These are phyloP conservation scores for Glycine latifolia DNA, from an alignment of 306 rosid genomes.

Conservation along the genomic window DNA sequence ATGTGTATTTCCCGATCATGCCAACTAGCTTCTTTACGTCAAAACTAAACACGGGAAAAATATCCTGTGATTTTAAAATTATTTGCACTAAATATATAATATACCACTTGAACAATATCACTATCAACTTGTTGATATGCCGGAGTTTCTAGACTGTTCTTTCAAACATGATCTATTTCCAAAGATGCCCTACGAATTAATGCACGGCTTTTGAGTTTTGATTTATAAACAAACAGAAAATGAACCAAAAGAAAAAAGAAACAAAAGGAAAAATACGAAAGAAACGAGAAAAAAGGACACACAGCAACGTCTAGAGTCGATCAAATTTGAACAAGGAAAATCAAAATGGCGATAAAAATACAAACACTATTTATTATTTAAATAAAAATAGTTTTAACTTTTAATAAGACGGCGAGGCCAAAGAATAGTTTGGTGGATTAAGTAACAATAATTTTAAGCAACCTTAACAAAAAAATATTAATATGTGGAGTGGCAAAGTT, in stretches of 20 bases:
- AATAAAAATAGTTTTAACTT: not conserved
- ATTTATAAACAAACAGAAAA: not conserved
- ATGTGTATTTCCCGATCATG: constrained; percentile 33
- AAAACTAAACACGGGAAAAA: constrained; percentile 21
- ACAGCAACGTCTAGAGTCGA: constrained; percentile 1
- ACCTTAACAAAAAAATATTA: constrained; percentile 18
- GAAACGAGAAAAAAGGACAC: not conserved
- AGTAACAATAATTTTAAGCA: constrained; percentile 8
- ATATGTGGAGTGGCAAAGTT: constrained; percentile 46
- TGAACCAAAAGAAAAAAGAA: not conserved
- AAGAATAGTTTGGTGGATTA: constrained; percentile 43
- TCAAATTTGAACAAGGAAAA: not conserved
- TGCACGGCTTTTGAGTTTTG: constrained; percentile 23
- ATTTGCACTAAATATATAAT: not conserved
- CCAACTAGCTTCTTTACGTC: constrained; percentile 20
- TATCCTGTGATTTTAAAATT: not conserved
- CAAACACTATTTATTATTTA: not conserved
- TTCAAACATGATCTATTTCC: constrained; percentile 17
- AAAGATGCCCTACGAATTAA: constrained; percentile 23
- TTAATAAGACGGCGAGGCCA: constrained; percentile 14
- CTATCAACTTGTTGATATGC: constrained; percentile 36
- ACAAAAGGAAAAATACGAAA: not conserved
- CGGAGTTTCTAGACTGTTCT: constrained; percentile 40
- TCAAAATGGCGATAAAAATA: not conserved
- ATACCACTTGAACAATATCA: constrained; percentile 40